Conservation (phyloP, 1,284 basidiomycete genomes). For the Grifola frondosa region DNA sequence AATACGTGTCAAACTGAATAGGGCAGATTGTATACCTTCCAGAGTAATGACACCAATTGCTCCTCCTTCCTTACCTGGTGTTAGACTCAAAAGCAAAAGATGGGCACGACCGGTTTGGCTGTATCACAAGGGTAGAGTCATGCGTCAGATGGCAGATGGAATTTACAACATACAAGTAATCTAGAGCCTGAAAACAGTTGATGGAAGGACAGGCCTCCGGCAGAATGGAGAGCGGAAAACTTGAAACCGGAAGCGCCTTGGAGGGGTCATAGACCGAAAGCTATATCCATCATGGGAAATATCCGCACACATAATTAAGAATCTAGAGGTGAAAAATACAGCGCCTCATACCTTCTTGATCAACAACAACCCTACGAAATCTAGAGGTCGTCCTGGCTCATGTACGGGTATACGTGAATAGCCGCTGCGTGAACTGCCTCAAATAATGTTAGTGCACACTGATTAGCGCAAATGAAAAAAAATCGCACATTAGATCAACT, state of each 20-base stretch:
- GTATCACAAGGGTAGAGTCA: constrained; percentile 14
- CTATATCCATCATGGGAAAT: constrained; percentile 36
- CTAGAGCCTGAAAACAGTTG: constrained; percentile 82
- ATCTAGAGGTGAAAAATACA: background rate
- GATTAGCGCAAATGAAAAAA: background rate
- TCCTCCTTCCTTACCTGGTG: constrained; percentile 79
- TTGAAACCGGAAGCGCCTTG: constrained; percentile 72
- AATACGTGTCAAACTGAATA: background rate
- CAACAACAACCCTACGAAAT: constrained; percentile 87
- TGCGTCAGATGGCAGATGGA: background rate
- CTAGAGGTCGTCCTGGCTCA: constrained; percentile 68
- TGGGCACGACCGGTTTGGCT: constrained; percentile 97
- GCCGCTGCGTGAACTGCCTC: constrained; percentile 65
- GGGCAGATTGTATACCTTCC: constrained; percentile 49
- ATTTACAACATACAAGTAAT: constrained; percentile 68
- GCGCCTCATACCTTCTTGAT: constrained; percentile 66
- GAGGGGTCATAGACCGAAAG: constrained; percentile 90
- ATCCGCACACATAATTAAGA: background rate
- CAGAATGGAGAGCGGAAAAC: constrained; percentile 77
- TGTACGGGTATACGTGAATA: constrained; percentile 96
- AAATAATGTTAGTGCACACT: constrained; percentile 2
- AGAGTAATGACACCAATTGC: constrained; percentile 82
- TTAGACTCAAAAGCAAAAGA: constrained; percentile 82
- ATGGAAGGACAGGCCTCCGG: constrained; percentile 89
- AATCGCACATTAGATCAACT: constrained; percentile 69